Evolutionary conservation across 139 green algal genomes (phyloP).

Genomic region (Closterium sp.): DNA sequence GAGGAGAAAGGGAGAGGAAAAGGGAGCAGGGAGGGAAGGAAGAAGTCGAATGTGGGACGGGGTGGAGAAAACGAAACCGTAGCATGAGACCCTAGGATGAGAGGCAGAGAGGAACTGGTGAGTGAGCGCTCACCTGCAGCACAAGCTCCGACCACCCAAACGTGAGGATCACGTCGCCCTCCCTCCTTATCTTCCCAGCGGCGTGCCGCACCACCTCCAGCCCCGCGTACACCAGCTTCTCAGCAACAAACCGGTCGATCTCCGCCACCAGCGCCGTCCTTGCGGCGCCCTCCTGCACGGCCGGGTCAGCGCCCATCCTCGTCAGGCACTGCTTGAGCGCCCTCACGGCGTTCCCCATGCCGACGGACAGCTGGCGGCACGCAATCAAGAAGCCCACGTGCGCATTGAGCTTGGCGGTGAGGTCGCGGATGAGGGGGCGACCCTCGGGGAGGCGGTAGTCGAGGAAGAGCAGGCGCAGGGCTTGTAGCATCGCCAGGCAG

Average conservation of each 20-base stretch:
- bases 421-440: slow-evolving; percentile 74
- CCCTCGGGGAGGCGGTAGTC: slow-evolving; percentile 71
- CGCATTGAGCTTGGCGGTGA: slow-evolving; percentile 73
- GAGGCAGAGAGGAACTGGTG: no score
- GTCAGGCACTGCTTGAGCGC: slow-evolving; percentile 70
- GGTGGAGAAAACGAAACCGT: no score
- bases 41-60: no score
- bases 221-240: background rate
- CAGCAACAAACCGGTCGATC: slow-evolving; percentile 58
- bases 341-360: slow-evolving; percentile 92
- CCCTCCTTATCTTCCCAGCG: background rate
- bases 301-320: slow-evolving; percentile 5
- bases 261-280: slow-evolving; percentile 42
- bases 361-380: slow-evolving; percentile 79
- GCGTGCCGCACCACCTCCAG: background rate
- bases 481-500: slow-evolving; percentile 83
- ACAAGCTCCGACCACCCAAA: slow-evolving; percentile 31
- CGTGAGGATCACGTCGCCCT: slow-evolving; percentile 47
- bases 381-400: slow-evolving; percentile 81
- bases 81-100: no score
- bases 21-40: background rate
- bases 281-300: slow-evolving; percentile 57
- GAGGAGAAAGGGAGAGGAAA: background rate
- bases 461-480: slow-evolving; percentile 68
- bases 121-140: slow-evolving; percentile 28